Evolutionary conservation across 1,284 basidiomycete species (phyloP), one percentile per base, ranked within the genome.

Genomic region (Dichomitus squalens): DNA sequence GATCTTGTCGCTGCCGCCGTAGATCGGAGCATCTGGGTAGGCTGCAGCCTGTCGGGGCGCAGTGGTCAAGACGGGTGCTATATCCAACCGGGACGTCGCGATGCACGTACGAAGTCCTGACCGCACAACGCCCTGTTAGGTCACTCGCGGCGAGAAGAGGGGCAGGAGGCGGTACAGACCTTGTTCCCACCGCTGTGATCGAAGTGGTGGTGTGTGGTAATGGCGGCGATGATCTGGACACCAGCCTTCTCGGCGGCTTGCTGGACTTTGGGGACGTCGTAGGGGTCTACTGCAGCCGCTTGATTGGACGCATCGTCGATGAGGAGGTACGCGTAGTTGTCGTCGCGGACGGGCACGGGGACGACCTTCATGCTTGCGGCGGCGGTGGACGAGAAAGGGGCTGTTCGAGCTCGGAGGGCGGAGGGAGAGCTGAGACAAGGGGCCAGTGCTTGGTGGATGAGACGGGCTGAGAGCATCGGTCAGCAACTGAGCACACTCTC

Each of bases 101-200:
- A 46, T 41, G 31, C 57, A 81, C 83, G 61, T 63, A 87, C 85
- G 65, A 87, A 87, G 49, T 74, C 77, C 84, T 85, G 57, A 18
- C 48, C 21, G 47, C 16, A 21, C n/a, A 18, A 44, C n/a, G 20
- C 23, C 23, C 43, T 2, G 29, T 49, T 33, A 54, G 51, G 33
- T 36, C 7, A 29, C 5, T 25, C 23, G 14, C 7, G 21, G 7
- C 25, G 4, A 7, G 40, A 20, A 40, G 40, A 46, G 18, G 20
- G n/a, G 18, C 35, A 39, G 27, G 41, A 27, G 43, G 52, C 44
- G 20, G 69, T 58, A 63, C 87, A 76, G n/a, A 83, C 81, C 65
- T 79, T 67, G 70, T 92, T 92, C 12, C 95, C 95, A 9, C 95
- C 95, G 56, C 89, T 90, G 72, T 98, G 96, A 76, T 98, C 96